These are phyloP conservation scores for Ochromonas danica DNA, from an alignment of 108 stramenopile species.

Conservation along the genomic window DNA sequence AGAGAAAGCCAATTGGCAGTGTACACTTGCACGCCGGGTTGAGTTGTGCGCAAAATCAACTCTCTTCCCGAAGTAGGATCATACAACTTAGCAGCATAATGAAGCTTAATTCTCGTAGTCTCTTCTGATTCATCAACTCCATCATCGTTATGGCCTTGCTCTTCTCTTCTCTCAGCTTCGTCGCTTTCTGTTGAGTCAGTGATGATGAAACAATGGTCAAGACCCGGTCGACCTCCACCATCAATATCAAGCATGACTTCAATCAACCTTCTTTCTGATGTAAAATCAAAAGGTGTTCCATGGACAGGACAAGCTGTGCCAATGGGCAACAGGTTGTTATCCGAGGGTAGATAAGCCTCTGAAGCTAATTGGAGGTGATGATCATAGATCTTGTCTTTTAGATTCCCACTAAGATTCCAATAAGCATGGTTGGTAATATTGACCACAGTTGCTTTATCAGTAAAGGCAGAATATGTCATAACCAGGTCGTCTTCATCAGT, in stretches of 20 bases:
- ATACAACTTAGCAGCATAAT: background rate
- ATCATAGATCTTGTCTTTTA: constrained; percentile 58
- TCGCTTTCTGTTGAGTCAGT: too few relatives aligned
- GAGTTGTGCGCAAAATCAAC: constrained; percentile 61
- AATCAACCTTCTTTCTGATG: background rate
- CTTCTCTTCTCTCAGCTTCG: too few relatives aligned
- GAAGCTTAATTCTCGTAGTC: too few relatives aligned
- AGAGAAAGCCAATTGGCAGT: constrained; percentile 69
- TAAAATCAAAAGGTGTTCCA: constrained; percentile 1
- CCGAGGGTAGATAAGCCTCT: constrained; percentile 66
- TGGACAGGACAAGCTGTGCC: constrained; percentile 59
- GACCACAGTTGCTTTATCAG: constrained; percentile 63
- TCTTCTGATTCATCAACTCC: too few relatives aligned
- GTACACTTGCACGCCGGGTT: constrained; percentile 82
- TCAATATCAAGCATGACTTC: background rate
- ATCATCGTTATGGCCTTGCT: too few relatives aligned
- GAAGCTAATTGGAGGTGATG: constrained; percentile 64
- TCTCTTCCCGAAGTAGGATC: constrained; percentile 33
- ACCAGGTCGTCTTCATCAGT: constrained; percentile 39
- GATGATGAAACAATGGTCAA: constrained; percentile 5
- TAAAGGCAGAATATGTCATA: constrained; percentile 56
- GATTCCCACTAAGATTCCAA: constrained; percentile 69
- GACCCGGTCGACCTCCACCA: constrained; percentile 9
- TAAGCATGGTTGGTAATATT: constrained; percentile 78
- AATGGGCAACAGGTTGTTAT: constrained; percentile 66